Evolutionary conservation across 768 basidiomycete genomes (phyloP), one percentile per base, ranked within the genome.

Genomic region (Podaxis sp.): DNA sequence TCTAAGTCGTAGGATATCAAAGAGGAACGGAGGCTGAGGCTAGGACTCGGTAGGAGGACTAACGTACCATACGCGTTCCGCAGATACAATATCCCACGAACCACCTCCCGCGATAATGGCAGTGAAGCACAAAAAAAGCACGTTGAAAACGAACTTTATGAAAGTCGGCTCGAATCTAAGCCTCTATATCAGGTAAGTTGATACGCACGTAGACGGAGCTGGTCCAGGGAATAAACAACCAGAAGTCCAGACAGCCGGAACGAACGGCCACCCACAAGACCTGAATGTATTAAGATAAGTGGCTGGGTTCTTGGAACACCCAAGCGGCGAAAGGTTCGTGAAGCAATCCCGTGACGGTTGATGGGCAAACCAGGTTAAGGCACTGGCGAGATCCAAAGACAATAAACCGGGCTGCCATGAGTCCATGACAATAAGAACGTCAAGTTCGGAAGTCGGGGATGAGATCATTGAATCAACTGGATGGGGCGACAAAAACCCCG

Each of bases 351-450:
- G 60, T 55, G 60, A 62, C 60, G 55, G 36, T 28, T 7, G 48
- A 38, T 51, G 11, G 60, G 60, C 60, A 54, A 60, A 60, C 51
- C 60, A 48, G 52, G 53, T 36, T 36, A 55, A 46, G 15, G 20
- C 22, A 26, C 36, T 51, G 12, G 49, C n/a, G 20, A 37, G 48
- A 22, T 33, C 33, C n/a, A 51, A 59, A 59, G 58, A 59, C 58
- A 59, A 59, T 59, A 59, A 36, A n/a, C 58, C 36, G 17, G 54
- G 54, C 54, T 10, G 44, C 57, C 46, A 58, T 48, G 57, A 51
- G 58, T 51, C 22, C 58, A 26, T 38, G 46, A 59, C 58, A 59
- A 59, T 59, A 59, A 59, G 58, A 59, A 58, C 22, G 58, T 36
- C 33, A 30, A 20, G 28, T 36, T 50, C 48, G 57, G 46, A 51